Evolutionary conservation across 2,329 filamentous ascomycete species (phyloP).

Genomic region (Periconia sp.): DNA sequence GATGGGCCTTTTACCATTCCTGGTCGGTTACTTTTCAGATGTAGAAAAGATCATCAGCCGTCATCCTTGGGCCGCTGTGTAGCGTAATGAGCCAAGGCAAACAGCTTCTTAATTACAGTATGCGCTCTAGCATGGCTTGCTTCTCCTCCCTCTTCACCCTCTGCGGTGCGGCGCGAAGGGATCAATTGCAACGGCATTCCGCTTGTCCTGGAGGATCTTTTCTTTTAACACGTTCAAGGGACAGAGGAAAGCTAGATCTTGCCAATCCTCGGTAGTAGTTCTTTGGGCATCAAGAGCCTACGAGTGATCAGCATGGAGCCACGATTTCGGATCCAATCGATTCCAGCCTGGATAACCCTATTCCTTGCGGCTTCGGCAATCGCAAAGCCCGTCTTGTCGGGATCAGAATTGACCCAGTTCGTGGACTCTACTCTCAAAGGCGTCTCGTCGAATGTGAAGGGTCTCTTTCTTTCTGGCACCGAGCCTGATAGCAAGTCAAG

Average conservation of each 20-base stretch:
- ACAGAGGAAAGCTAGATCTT: too few species aligned
- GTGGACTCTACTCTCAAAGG: constrained; percentile 27
- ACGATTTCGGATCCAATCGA: constrained; percentile 16
- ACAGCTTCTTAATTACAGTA: too few species aligned
- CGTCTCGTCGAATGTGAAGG: constrained; percentile 22
- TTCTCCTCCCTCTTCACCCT: constrained; percentile 1
- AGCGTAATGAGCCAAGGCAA: constrained; percentile 3
- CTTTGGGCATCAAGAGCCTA: too few species aligned
- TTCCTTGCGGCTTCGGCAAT: constrained; percentile 27
- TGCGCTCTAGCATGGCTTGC: constrained; percentile 3
- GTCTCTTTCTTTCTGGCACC: constrained; percentile 25
- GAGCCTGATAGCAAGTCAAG: constrained; percentile 20
- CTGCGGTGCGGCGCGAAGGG: too few species aligned
- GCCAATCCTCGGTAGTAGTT: too few species aligned
- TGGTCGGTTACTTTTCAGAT: neutral
- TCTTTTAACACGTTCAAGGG: too few species aligned
- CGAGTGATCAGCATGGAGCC: constrained; percentile 8
- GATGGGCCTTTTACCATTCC: neutral
- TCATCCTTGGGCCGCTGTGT: constrained; percentile 1
- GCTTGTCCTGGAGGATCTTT: too few species aligned
- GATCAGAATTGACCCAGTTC: constrained; percentile 3
- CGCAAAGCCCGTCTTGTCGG: constrained; percentile 26
- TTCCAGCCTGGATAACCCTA: constrained; percentile 27
- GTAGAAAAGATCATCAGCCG: constrained; percentile 8
- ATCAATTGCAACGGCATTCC: too few species aligned